A percentile compares a stretch with the other conserved stretches of the same genome.
Conservation (phyloP, 2,329 filamentous ascomycete genomes). For the Paecilomyces formosus region DNA sequence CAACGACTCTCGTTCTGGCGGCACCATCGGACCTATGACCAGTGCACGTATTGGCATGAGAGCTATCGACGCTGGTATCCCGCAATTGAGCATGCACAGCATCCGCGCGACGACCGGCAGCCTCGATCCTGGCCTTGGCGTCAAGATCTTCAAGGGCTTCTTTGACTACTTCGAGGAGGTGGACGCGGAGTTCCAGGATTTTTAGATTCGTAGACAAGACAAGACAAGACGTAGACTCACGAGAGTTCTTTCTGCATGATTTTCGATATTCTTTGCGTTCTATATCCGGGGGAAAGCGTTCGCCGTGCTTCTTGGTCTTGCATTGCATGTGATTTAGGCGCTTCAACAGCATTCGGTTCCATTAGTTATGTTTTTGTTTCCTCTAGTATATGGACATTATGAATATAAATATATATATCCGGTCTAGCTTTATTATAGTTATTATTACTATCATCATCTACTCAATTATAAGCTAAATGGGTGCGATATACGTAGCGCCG, state of each 20-base stretch:
- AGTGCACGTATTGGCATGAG: slow-evolving; percentile 72
- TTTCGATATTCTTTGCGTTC: neutral
- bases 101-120: slow-evolving; percentile 82
- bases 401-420: neutral
- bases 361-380: neutral
- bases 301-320: neutral
- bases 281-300: neutral
- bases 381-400: neutral
- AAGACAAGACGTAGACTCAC: neutral
- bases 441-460: too few species aligned
- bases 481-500: too few species aligned
- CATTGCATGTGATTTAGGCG: neutral
- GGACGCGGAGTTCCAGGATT: slow-evolving; percentile 63
- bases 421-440: too few species aligned
- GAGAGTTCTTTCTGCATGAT: neutral
- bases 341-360: neutral
- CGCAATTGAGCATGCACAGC: slow-evolving; percentile 90
- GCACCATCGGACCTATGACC: slow-evolving; percentile 91
- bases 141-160: slow-evolving; percentile 83
- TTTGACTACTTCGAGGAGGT: slow-evolving; percentile 79
- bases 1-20: slow-evolving; percentile 82
- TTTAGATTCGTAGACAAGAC: slow-evolving; percentile 14
- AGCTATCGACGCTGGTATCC: slow-evolving; percentile 79
- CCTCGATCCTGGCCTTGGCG: slow-evolving; percentile 78
- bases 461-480: too few species aligned